Percentiles rank a stretch among this genome's conserved stretches.
These are phyloP conservation scores for Polyporus tsugae DNA, from an alignment of 1,284 basidiomycete genomes.

Conservation along the genomic window DNA sequence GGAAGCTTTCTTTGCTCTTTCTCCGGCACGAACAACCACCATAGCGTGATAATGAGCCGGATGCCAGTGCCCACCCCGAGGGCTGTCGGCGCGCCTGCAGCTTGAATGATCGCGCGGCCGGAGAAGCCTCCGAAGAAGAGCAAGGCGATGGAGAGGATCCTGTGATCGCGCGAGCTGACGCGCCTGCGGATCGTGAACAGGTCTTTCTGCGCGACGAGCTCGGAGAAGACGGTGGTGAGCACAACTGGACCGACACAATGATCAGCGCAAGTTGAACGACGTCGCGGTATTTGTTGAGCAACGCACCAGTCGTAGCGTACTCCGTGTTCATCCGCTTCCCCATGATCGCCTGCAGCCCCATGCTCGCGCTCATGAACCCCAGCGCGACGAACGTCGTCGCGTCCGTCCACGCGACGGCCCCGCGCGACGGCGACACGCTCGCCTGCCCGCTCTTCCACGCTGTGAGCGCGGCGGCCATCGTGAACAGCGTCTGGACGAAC, in stretches of 20 bases:
- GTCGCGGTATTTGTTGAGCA: too few species aligned
- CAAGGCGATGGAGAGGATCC: slow-evolving; percentile 67
- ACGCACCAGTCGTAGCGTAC: slow-evolving; percentile 79
- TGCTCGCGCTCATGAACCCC: slow-evolving; percentile 79
- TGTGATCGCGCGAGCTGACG: slow-evolving; percentile 75
- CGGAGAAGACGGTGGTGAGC: slow-evolving; percentile 86
- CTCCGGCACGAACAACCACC: slow-evolving; percentile 74
- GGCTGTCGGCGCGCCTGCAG: slow-evolving; percentile 68
- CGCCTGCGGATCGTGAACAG: slow-evolving; percentile 64
- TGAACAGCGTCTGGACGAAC: slow-evolving; percentile 76
- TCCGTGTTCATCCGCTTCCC: slow-evolving; percentile 83
- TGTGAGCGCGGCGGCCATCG: slow-evolving; percentile 73
- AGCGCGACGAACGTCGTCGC: slow-evolving; percentile 71
- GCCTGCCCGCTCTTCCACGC: slow-evolving; percentile 70
- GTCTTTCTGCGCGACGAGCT: slow-evolving; percentile 81
- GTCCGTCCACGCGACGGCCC: slow-evolving; percentile 74
- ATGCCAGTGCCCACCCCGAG: slow-evolving; percentile 79
- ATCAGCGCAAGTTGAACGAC: background rate
- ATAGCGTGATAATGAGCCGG: slow-evolving; percentile 66
- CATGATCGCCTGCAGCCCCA: slow-evolving; percentile 85
- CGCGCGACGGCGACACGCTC: slow-evolving; percentile 56
- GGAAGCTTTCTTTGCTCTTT: slow-evolving; percentile 40
- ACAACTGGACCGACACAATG: slow-evolving; percentile 51
- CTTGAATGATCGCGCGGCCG: slow-evolving; percentile 69
- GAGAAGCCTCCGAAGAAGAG: slow-evolving; percentile 81